Base-by-base conservation (phyloP, 805 yeast genomes). In the Zygotorulaspora florentina region DNA sequence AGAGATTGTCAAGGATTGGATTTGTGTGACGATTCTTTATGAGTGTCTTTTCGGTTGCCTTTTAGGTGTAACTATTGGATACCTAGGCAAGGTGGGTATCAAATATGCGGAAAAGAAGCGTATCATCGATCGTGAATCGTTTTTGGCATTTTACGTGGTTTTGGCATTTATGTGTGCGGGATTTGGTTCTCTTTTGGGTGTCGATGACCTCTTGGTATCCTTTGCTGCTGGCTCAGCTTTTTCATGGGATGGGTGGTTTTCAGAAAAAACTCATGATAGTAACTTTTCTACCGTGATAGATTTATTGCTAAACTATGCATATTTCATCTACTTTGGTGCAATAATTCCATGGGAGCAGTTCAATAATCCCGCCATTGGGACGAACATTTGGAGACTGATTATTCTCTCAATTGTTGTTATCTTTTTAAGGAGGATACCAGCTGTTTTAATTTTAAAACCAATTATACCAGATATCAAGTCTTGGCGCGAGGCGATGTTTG, bases 201-300 rank as follows among this genome's bases (percentile, higher is more conserved):
- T 83, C 10, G 96, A 89, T 64, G 97, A 89, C 66, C 74, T 89
- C 57, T 73, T 89, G 50, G 95, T 86, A 2, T 82, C 96, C 3
- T 90, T 90, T 67, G 83, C 95, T 2, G 96, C 96, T 0, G 97
- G 97, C 18, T 82, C 96, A 2, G 87, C 96, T 2, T 90, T 89
- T 64, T 79, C 95, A 1, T 89, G 96, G 96, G 90, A 87, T 62
- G 96, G 96, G 10, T 80, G 89, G 81, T 87, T 87, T 66, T 81
- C 95, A 12, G 73, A 71, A 46, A 82, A 81, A 55, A 88, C 95
- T 0, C 91, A 86, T 57, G 95, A 86, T 56, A 76, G 89, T 11
- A 89, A 87, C 58, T 87, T 89, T 1, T 86, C 96, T 11, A 85
- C 89, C 38, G 95, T 89, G n/a, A 86, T 89, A 54, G 96, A 89